Percentiles rank a stretch among this genome's conserved stretches.
Conservation (phyloP, 2,329 filamentous ascomycete species). For the Ceratocystis papillata region DNA sequence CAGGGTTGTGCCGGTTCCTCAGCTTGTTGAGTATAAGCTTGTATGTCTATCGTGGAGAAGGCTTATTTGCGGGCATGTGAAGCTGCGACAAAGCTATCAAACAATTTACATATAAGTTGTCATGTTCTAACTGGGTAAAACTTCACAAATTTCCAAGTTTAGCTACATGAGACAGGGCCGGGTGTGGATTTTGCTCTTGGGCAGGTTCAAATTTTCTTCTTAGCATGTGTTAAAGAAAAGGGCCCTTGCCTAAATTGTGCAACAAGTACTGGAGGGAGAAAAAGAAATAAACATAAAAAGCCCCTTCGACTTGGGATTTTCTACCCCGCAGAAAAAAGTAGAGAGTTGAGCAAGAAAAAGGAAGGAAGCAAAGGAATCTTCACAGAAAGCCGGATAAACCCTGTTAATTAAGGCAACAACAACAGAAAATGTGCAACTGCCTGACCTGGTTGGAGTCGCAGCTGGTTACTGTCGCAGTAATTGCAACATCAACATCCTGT, state of each 20-base stretch:
- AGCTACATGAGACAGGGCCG: not conserved
- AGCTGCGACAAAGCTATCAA: too few species aligned
- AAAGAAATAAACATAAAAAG: not conserved
- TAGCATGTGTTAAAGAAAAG: not conserved
- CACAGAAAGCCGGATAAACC: not conserved
- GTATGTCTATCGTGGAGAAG: too few species aligned
- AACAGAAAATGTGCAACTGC: not conserved
- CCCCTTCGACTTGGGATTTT: not conserved
- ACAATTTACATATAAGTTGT: too few species aligned
- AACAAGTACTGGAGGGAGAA: not conserved
- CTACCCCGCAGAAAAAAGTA: constrained; percentile 5
- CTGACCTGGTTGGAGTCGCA: not conserved
- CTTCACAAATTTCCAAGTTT: not conserved
- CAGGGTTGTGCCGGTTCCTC: not conserved
- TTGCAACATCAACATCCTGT: constrained; percentile 8
- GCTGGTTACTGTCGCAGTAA: not conserved
- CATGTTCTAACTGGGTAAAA: too few species aligned
- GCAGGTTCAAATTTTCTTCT: not conserved
- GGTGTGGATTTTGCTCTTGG: not conserved
- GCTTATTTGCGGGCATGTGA: too few species aligned
- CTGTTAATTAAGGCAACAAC: not conserved
- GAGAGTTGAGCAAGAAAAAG: not conserved
- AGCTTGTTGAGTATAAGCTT: not conserved
- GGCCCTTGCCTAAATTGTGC: not conserved
- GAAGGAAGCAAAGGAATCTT: constrained; percentile 1